A percentile compares a stretch with the other conserved stretches of the same genome.
Conservation (phyloP, 2,329 filamentous ascomycete species). For the Diaporthe sp. region DNA sequence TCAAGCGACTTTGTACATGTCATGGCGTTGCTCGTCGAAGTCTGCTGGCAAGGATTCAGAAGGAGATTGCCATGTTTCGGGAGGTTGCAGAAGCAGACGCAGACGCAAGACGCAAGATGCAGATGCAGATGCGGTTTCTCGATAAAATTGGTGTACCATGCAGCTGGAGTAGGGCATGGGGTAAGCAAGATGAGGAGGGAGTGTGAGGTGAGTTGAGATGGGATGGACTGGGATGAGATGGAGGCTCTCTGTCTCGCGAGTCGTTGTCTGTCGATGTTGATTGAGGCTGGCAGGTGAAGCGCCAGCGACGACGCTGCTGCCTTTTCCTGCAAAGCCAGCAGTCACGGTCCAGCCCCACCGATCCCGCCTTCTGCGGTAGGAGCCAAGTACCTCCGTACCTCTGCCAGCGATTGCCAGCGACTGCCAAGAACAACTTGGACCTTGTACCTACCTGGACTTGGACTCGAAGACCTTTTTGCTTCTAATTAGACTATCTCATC, state of each 20-base stretch:
- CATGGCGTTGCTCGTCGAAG: conserved; percentile 2
- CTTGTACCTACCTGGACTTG: background rate
- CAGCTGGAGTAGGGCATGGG: conserved; percentile 3
- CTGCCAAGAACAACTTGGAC: background rate
- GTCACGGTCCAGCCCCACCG: conserved; percentile 3
- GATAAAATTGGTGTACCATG: conserved; percentile 12
- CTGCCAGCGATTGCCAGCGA: background rate
- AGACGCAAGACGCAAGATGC: conserved; percentile 1
- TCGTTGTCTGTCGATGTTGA: background rate
- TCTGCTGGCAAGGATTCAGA: conserved; percentile 25
- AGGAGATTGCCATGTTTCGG: conserved; percentile 41
- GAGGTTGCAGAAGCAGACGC: conserved; percentile 10
- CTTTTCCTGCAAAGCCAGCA: background rate
- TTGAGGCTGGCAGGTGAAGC: background rate
- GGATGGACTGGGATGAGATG: background rate
- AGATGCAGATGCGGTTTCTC: conserved; percentile 22
- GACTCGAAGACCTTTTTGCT: background rate
- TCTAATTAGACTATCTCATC: background rate
- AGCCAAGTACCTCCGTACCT: conserved; percentile 11
- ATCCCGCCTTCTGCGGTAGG: background rate
- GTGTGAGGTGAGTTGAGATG: background rate
- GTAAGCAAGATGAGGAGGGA: background rate
- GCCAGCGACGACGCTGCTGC: background rate
- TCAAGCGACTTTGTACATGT: conserved; percentile 24
- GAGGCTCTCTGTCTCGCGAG: background rate